phyloP scores from a whole-genome alignment of 2,329 filamentous ascomycete genomes.

The Penicillium frequentans region DNA sequence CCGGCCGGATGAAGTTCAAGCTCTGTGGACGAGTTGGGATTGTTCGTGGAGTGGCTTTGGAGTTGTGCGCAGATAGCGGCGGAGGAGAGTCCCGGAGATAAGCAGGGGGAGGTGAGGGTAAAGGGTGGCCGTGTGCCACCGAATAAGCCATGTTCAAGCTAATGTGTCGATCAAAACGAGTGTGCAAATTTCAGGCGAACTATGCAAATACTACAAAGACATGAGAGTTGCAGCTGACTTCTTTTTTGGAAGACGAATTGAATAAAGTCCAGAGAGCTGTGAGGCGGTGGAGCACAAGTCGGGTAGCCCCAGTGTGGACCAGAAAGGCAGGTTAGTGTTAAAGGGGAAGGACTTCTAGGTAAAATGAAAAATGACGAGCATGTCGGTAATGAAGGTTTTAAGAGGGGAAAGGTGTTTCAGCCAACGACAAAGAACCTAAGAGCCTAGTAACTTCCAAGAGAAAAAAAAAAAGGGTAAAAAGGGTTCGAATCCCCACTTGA shows the following conservation, averaged over 20 bases:
- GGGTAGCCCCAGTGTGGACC: conserved; percentile 4
- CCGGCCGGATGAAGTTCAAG: conserved; percentile 28
- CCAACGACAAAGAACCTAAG: background rate
- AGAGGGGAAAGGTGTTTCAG: conserved; percentile 2
- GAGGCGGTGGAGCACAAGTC: background rate
- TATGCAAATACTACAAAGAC: background rate
- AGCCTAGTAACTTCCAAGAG: background rate
- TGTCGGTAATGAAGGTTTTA: background rate
- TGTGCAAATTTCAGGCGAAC: background rate
- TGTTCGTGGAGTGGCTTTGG: conserved; percentile 26
- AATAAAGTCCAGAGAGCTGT: background rate
- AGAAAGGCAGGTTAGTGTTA: background rate
- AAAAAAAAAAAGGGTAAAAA: background rate
- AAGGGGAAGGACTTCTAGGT: background rate
- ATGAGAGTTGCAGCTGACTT: background rate
- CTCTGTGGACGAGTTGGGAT: conserved; percentile 20
- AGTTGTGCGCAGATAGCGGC: conserved; percentile 12
- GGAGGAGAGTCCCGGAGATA: conserved; percentile 42
- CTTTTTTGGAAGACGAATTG: background rate
- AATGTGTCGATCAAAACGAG: conserved; percentile 4
- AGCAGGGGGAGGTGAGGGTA: conserved; percentile 45
- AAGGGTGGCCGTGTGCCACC: conserved; percentile 2
- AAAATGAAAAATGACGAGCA: background rate
- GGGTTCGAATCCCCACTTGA: background rate
- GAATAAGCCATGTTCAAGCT: background rate